Base-by-base conservation (phyloP, 2,329 filamentous ascomycete genomes). In the Chrysoporthe deuterocubensis region DNA sequence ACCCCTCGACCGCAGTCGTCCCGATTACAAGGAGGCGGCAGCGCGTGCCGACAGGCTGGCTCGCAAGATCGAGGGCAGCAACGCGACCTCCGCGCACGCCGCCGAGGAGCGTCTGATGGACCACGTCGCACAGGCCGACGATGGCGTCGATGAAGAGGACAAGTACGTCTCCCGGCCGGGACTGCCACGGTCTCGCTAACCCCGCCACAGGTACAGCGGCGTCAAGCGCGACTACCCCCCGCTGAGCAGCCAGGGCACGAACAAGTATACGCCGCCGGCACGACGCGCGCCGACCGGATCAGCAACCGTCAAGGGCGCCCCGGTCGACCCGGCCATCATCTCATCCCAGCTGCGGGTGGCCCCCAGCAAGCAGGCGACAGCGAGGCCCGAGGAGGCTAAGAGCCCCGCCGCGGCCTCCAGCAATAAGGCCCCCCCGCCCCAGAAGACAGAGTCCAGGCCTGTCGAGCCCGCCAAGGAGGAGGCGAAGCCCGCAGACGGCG, bases 211-310 rank as follows among this genome's bases (percentile, higher is more conserved):
- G 77, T 98, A 98, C 81, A 97, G 94, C 76, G 95, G 95, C 76
- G 96, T 99, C 66, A 70, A 69, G 58, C 90, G 90, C 70, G 90
- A 92, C 66, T 91, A 91, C 73, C 87, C 90, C 6, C 86, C 91
- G n/a, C 83, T 96, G 43, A 76, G 81, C 60, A 80, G 78, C 56
- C 80, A 83, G 21, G 82, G 84, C 72, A 44, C 68, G 40, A 87
- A 87, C 79, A 95, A 93, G 78, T 99, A 99, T 78, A 97, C 92
- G 0, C 95, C 96, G 44, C 96, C 96, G 4, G 95, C 93, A 21
- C 88, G 93, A 78, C 89, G 96, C 73, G 91, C 94, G 9, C 92
- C 93, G 21, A 88, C 91, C 43, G 89, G 85, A 37, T 87, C 92
- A 71, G 83, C 93, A 4, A 92, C 90, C 9, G 90, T 94, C 32